Percentiles rank a stretch among this genome's conserved stretches.
These are phyloP conservation scores for Pythium aquatile DNA, from an alignment of 352 stramenopile genomes.

Conservation along the genomic window DNA sequence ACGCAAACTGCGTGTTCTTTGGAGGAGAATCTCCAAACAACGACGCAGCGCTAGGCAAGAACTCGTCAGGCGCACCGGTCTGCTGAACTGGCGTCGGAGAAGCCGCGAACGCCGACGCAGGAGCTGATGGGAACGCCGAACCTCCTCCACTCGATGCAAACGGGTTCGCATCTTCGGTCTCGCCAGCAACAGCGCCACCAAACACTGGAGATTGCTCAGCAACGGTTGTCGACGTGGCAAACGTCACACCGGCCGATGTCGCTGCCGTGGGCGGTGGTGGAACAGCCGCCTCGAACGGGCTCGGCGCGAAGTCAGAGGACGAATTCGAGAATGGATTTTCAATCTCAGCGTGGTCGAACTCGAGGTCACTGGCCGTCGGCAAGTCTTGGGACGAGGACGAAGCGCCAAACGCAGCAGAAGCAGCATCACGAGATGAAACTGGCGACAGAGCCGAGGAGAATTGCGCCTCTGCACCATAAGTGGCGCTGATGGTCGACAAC, in stretches of 20 bases:
- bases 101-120: constrained; percentile 1
- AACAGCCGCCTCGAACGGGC: not conserved
- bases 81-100: not conserved
- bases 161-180: constrained; percentile 35
- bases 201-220: constrained; percentile 1
- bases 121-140: constrained; percentile 31
- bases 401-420: constrained; percentile 20
- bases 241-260: not conserved
- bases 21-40: constrained; percentile 60
- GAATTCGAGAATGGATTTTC: constrained; percentile 24
- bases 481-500: constrained; percentile 7
- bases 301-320: constrained; percentile 1
- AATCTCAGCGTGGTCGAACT: constrained; percentile 25
- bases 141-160: constrained; percentile 40
- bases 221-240: not conserved
- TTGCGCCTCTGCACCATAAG: not conserved
- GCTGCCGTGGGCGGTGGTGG: not conserved
- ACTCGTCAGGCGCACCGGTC: constrained; percentile 11
- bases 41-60: constrained; percentile 45
- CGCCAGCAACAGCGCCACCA: constrained; percentile 1
- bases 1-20: constrained; percentile 50
- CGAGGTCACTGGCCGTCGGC: constrained; percentile 26
- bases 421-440: constrained; percentile 14
- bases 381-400: constrained; percentile 23
- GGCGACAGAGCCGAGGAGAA: constrained; percentile 9